phyloP scores from a whole-genome alignment of 306 rosid genomes.

The Medicago arabica region DNA sequence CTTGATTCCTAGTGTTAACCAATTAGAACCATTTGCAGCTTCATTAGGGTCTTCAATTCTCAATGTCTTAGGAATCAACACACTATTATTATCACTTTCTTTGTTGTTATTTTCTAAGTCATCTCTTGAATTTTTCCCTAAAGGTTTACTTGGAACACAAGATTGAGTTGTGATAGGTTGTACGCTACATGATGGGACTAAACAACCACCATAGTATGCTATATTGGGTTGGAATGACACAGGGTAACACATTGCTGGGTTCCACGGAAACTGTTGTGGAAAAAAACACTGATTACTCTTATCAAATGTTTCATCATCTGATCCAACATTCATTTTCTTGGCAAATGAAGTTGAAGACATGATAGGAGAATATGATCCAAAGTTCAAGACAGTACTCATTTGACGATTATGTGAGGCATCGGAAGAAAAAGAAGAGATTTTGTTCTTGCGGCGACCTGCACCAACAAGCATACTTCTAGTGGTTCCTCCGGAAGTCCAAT shows the following conservation, averaged over 20 bases:
- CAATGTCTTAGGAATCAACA: conserved; percentile 69
- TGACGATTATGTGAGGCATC: conserved; percentile 43
- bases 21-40: no score
- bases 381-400: conserved; percentile 48
- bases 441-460: conserved; percentile 92
- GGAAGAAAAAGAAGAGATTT: conserved; percentile 36
- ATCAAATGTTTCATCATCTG: conserved; percentile 43
- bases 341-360: conserved; percentile 48
- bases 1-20: no score
- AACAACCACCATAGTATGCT: conserved; percentile 71
- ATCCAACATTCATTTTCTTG: background rate
- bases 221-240: conserved; percentile 60
- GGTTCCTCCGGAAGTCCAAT: conserved; percentile 94
- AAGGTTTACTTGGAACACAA: conserved; percentile 47
- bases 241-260: conserved; percentile 57
- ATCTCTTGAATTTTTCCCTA: conserved; percentile 80
- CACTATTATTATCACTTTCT: conserved; percentile 23
- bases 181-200: conserved; percentile 57
- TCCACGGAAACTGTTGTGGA: conserved; percentile 64
- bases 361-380: conserved; percentile 63
- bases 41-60: conserved; percentile 27
- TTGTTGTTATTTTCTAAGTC: conserved; percentile 33
- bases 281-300: conserved; percentile 48
- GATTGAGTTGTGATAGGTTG: conserved; percentile 51
- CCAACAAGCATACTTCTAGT: conserved; percentile 86